phyloP scores from a whole-genome alignment of 768 basidiomycete species.

The Tylopilus vinaceipallidus region DNA sequence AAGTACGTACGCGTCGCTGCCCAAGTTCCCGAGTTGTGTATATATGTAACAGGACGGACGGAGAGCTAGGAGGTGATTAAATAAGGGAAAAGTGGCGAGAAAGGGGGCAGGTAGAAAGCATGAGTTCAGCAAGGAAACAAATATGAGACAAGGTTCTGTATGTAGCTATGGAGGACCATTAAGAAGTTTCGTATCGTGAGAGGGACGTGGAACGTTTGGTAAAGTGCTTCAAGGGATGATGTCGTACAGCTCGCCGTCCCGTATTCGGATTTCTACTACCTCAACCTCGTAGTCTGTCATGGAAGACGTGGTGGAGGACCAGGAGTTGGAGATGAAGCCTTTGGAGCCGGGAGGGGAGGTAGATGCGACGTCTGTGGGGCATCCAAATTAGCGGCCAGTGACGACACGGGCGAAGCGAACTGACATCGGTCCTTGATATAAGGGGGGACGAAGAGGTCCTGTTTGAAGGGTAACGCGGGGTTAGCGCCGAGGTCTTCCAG shows the following conservation, averaged over 20 bases:
- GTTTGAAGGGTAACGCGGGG: background rate
- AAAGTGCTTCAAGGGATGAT: slow-evolving; percentile 56
- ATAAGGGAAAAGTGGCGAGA: background rate
- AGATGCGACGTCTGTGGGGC: slow-evolving; percentile 66
- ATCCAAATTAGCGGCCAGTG: slow-evolving; percentile 6
- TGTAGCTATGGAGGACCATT: slow-evolving; percentile 16
- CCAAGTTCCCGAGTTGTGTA: slow-evolving; percentile 2
- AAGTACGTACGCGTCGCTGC: slow-evolving; percentile 11
- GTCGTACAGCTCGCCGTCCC: slow-evolving; percentile 72
- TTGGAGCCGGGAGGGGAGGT: slow-evolving; percentile 74
- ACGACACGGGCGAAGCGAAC: slow-evolving; percentile 34
- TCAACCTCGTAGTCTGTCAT: slow-evolving; percentile 80
- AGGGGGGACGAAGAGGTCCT: slow-evolving; percentile 86
- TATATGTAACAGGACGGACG: background rate
- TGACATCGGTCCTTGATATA: slow-evolving; percentile 89
- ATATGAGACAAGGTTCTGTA: slow-evolving; percentile 4
- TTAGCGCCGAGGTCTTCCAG: background rate
- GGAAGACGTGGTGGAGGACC: slow-evolving; percentile 63
- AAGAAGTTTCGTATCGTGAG: slow-evolving; percentile 8
- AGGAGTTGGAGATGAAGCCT: slow-evolving; percentile 65
- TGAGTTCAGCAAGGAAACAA: slow-evolving; percentile 6
- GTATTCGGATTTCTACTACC: slow-evolving; percentile 83
- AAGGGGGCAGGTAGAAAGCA: slow-evolving; percentile 6
- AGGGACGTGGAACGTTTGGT: background rate
- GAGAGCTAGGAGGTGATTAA: background rate